Evolutionary conservation across 1,139 yeast species (phyloP).

Genomic region (Candida sanyaensis): DNA sequence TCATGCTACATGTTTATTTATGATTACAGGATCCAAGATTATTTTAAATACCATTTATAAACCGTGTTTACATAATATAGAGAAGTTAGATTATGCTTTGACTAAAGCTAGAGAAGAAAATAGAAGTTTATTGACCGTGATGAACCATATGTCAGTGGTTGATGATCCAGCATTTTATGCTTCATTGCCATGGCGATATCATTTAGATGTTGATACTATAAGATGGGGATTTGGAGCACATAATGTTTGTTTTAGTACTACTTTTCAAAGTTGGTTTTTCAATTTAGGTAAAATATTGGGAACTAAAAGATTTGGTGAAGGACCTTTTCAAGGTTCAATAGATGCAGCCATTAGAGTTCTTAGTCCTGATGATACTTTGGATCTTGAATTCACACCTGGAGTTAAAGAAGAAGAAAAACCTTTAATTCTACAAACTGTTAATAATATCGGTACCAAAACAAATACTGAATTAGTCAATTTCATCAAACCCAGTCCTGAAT

Average conservation of each 20-base stretch:
- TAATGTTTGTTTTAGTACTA: slow-evolving; percentile 78
- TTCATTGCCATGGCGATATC: slow-evolving; percentile 72
- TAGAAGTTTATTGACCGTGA: slow-evolving; percentile 78
- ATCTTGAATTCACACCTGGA: slow-evolving; percentile 48
- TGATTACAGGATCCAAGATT: slow-evolving; percentile 67
- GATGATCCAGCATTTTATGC: slow-evolving; percentile 96
- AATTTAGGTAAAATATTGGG: slow-evolving; percentile 85
- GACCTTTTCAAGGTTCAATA: slow-evolving; percentile 88
- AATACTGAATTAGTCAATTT: slow-evolving; percentile 22
- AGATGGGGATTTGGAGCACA: slow-evolving; percentile 97
- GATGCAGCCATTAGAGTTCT: slow-evolving; percentile 89
- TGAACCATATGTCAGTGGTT: slow-evolving; percentile 94
- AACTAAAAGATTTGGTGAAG: slow-evolving; percentile 84
- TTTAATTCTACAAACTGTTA: slow-evolving; percentile 33
- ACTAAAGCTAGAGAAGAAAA: slow-evolving; percentile 63
- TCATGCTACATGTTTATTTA: slow-evolving; percentile 66
- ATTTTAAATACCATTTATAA: slow-evolving; percentile 61
- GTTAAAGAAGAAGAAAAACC: slow-evolving; percentile 31
- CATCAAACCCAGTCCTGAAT: slow-evolving; percentile 31
- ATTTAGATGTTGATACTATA: slow-evolving; percentile 62
- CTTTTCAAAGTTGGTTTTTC: slow-evolving; percentile 61
- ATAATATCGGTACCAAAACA: slow-evolving; percentile 15
- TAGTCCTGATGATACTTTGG: slow-evolving; percentile 74
- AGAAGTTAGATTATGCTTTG: slow-evolving; percentile 64
- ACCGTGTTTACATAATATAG: slow-evolving; percentile 61